Conservation (phyloP, 129 eudicot species). For the Chrysanthemum lavandulifolium region DNA sequence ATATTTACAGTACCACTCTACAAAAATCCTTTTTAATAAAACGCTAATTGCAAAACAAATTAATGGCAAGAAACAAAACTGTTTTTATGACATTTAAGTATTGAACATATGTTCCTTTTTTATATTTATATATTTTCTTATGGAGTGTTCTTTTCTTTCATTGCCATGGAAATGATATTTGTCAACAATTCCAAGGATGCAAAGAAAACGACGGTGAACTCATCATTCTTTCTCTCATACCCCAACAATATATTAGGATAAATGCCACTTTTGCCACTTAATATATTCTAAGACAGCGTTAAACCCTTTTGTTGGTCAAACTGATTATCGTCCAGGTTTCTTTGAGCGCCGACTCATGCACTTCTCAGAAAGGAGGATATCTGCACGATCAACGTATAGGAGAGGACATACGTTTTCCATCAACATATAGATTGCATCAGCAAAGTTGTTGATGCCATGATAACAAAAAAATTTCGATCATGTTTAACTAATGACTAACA, state of each 20-base stretch:
- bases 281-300: not conserved
- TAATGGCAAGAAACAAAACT: not conserved
- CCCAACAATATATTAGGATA: not conserved
- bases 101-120: not conserved
- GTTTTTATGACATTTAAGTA: not conserved
- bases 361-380: not conserved
- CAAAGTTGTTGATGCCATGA: not conserved
- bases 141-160: conserved; percentile 8
- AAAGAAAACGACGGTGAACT: conserved; percentile 26
- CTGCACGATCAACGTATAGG: not conserved
- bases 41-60: not conserved
- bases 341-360: not conserved
- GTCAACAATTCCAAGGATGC: conserved; percentile 22
- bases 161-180: conserved; percentile 16
- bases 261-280: not conserved
- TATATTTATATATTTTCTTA: conserved; percentile 13
- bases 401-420: not conserved
- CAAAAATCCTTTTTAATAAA: too few relatives aligned
- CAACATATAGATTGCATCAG: not conserved
- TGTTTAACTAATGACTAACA: not conserved
- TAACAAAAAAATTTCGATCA: not conserved
- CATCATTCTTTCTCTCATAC: not conserved
- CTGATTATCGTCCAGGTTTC: not conserved
- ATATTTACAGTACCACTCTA: too few relatives aligned
- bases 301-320: not conserved